These are phyloP conservation scores for Cryoendolithus antarcticus DNA, from an alignment of 2,329 filamentous ascomycete species.

Conservation along the genomic window DNA sequence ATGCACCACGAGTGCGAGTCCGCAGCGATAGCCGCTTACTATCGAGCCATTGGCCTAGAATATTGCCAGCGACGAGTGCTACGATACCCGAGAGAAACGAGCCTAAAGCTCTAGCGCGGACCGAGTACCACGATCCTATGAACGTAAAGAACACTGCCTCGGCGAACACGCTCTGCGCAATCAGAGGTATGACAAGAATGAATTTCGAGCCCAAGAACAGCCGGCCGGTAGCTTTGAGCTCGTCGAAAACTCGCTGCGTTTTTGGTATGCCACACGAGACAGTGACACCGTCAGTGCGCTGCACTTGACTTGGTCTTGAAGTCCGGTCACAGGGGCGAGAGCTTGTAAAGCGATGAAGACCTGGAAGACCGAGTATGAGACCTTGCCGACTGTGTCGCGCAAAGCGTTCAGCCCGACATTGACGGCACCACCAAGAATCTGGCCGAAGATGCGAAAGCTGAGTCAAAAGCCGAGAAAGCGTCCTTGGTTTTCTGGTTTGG, in stretches of 20 bases:
- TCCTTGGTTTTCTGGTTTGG: constrained; percentile 55
- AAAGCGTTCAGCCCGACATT: constrained; percentile 55
- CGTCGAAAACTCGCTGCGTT: constrained; percentile 41
- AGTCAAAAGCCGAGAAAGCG: constrained; percentile 58
- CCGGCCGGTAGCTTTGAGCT: constrained; percentile 47
- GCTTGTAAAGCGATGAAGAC: constrained; percentile 61
- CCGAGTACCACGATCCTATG: constrained; percentile 51
- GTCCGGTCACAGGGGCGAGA: constrained; percentile 49
- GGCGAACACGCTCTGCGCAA: constrained; percentile 57
- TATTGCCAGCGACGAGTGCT: constrained; percentile 52
- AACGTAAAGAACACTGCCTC: constrained; percentile 63
- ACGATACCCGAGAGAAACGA: constrained; percentile 59
- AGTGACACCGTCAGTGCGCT: constrained; percentile 51
- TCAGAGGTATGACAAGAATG: constrained; percentile 52
- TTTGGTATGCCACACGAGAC: constrained; percentile 45
- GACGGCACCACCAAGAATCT: constrained; percentile 60
- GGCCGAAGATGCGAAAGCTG: constrained; percentile 47
- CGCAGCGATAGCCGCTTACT: constrained; percentile 42
- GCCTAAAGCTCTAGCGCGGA: constrained; percentile 55
- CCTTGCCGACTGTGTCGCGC: constrained; percentile 46
- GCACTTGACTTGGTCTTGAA: constrained; percentile 51
- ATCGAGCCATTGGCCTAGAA: constrained; percentile 55
- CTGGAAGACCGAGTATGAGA: constrained; percentile 57
- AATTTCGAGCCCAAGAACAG: constrained; percentile 51
- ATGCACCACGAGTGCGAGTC: constrained; percentile 42